phyloP scores from a whole-genome alignment of 306 rosid genomes.

The Prunus armeniaca region DNA sequence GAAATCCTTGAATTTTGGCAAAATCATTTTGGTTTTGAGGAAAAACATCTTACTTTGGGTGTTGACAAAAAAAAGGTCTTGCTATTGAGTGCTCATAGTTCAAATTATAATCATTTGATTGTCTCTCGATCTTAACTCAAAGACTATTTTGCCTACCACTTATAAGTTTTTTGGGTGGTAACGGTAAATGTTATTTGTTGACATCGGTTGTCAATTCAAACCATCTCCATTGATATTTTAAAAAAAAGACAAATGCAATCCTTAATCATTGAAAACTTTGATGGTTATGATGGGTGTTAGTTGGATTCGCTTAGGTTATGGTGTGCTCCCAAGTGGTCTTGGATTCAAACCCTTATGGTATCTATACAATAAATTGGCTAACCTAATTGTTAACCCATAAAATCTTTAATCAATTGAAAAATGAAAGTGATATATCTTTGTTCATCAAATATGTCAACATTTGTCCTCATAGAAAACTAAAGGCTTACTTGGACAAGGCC shows the following conservation, averaged over 20 bases:
- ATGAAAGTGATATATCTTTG: constrained; percentile 23
- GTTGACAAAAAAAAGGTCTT: too few relatives aligned
- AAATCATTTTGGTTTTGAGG: too few relatives aligned
- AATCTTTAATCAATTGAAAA: constrained; percentile 24
- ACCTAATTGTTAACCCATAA: constrained; percentile 27
- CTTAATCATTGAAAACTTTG: constrained; percentile 11
- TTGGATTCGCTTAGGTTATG: neutral
- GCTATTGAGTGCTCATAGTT: too few relatives aligned
- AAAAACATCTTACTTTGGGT: too few relatives aligned
- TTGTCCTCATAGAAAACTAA: constrained; percentile 5
- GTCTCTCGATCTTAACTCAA: too few relatives aligned
- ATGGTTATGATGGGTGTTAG: constrained; percentile 28
- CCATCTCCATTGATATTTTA: neutral
- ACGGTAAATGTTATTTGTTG: too few relatives aligned
- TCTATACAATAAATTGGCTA: constrained; percentile 6
- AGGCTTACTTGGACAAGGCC: constrained; percentile 16
- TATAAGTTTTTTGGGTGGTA: too few relatives aligned
- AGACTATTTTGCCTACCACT: too few relatives aligned
- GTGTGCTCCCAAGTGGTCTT: too few relatives aligned
- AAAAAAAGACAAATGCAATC: neutral
- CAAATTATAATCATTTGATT: too few relatives aligned
- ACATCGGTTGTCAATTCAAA: neutral
- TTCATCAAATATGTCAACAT: constrained; percentile 37
- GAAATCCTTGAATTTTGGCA: too few relatives aligned
- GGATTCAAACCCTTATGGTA: neutral